Base-by-base conservation (phyloP, 805 yeast genomes). In the Barnettozyma sucrosica region DNA sequence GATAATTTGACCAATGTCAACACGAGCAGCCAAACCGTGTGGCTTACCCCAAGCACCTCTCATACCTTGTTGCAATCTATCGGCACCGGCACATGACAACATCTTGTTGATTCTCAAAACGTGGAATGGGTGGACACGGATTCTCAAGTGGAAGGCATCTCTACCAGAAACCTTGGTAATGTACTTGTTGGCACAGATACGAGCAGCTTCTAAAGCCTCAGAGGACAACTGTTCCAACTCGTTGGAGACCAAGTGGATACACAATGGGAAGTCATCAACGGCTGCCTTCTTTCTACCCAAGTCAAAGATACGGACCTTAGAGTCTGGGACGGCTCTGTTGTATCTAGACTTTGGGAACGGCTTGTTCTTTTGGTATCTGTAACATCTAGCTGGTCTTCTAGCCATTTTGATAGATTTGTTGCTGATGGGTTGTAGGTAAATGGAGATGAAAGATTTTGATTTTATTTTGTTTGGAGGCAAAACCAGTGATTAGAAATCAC, bases 21-120 rank as follows among this genome's bases (percentile, higher is more conserved):
- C 98, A 77, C 99, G 89, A 68, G 99, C 99, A 67, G 98, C 99
- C 70, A 89, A 81, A 83, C 99, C 99, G 69, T 90, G 97, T 69
- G 99, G 99, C 83, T 93, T 93, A 89, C 99, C 99, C 98, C 98
- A 93, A 73, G 99, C 99, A 83, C 95, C 95, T 89, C 99, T 92
- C 99, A 93, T 93, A 90, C 99, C 99, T 81, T 93, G 98, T 82
- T 93, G 99, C 79, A 93, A 85, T 87, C 99, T 89, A 92, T 93
- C 99, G 74, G 99, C 99, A 88, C 99, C 99, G 81, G 99, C 99
- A 83, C 99, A 93, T 71, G 99, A 93, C 96, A 93, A 89, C 99
- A 93, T 93, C 89, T 93, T 93, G 93, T 93, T 93, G 83, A 93
- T 93, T 80, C 99, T 86, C 76, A 93, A 84, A 65, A 93, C 99